Percentiles rank a stretch among this genome's conserved stretches.
These are phyloP conservation scores for Termitomyces sp. DNA, from an alignment of 768 basidiomycete species.

Conservation along the genomic window DNA sequence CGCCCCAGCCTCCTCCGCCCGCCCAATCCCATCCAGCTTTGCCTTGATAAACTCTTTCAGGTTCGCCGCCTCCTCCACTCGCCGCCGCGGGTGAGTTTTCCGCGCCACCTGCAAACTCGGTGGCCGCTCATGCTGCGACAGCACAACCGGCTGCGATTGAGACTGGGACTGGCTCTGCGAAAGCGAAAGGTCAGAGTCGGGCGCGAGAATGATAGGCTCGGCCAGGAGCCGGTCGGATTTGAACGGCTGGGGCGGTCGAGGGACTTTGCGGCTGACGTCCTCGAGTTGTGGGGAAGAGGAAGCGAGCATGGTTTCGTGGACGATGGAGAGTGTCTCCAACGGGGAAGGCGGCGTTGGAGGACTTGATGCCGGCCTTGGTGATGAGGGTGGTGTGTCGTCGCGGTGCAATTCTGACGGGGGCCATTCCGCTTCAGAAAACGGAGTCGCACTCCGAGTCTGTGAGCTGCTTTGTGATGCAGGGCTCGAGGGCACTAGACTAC, in stretches of 20 bases:
- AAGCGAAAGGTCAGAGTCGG: slow-evolving; percentile 50
- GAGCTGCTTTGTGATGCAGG: background rate
- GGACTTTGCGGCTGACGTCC: slow-evolving; percentile 38
- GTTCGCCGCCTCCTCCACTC: background rate
- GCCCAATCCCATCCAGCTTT: background rate
- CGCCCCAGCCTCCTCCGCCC: background rate
- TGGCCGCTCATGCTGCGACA: slow-evolving; percentile 15
- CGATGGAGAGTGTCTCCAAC: too few relatives aligned
- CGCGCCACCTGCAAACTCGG: slow-evolving; percentile 15
- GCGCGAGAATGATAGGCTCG: slow-evolving; percentile 42
- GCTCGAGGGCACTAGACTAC: background rate
- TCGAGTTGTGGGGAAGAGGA: slow-evolving; percentile 12
- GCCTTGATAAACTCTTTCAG: background rate
- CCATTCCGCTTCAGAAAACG: slow-evolving; percentile 11
- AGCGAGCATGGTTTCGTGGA: slow-evolving; percentile 9
- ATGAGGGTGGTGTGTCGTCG: background rate
- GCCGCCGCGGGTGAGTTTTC: background rate
- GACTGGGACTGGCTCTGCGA: slow-evolving; percentile 31
- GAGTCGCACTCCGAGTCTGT: slow-evolving; percentile 14
- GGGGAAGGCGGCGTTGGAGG: too few relatives aligned
- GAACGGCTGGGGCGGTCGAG: slow-evolving; percentile 33
- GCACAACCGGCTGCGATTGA: slow-evolving; percentile 16
- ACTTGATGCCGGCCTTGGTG: background rate
- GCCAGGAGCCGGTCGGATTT: slow-evolving; percentile 17
- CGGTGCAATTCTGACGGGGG: slow-evolving; percentile 5